Conservation (phyloP, 2,329 filamentous ascomycete genomes). For the Nectriaceae sp. region DNA sequence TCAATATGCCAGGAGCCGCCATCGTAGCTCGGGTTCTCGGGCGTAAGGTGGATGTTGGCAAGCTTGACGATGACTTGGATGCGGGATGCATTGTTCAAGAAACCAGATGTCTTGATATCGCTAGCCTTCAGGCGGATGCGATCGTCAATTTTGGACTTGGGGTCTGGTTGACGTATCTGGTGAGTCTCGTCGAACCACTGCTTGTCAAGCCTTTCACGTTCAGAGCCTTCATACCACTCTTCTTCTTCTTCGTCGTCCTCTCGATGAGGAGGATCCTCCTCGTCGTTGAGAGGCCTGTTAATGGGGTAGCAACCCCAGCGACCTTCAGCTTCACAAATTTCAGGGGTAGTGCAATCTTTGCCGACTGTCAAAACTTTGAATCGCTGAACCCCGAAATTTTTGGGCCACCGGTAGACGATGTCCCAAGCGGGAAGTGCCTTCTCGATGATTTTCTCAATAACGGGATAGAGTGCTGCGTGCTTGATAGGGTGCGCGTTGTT, state of each 20-base stretch:
- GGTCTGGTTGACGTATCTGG: constrained; percentile 15
- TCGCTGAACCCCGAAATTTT: constrained; percentile 29
- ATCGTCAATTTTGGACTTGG: constrained; percentile 1
- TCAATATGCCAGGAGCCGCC: constrained; percentile 59
- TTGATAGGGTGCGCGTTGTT: constrained; percentile 53
- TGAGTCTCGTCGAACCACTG: constrained; percentile 34
- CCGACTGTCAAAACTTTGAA: constrained; percentile 15
- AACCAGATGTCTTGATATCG: constrained; percentile 30
- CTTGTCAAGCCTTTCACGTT: constrained; percentile 24
- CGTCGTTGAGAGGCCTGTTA: constrained; percentile 27
- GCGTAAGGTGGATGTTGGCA: constrained; percentile 61
- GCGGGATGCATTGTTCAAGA: constrained; percentile 30
- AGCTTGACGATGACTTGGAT: constrained; percentile 68
- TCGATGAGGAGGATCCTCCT: constrained; percentile 24
- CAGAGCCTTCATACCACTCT: constrained; percentile 17
- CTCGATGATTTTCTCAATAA: constrained; percentile 44
- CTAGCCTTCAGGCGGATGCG: constrained; percentile 12
- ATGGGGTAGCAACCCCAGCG: constrained; percentile 13
- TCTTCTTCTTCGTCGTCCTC: constrained; percentile 16
- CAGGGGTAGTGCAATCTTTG: constrained; percentile 17
- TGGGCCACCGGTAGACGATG: constrained; percentile 34
- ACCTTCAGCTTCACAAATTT: constrained; percentile 14
- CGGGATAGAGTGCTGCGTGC: constrained; percentile 39
- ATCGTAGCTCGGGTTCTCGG: constrained; percentile 55
- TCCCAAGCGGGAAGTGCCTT: constrained; percentile 50